phyloP scores from a whole-genome alignment of 768 basidiomycete species.

The Auriscalpium vulgare region DNA sequence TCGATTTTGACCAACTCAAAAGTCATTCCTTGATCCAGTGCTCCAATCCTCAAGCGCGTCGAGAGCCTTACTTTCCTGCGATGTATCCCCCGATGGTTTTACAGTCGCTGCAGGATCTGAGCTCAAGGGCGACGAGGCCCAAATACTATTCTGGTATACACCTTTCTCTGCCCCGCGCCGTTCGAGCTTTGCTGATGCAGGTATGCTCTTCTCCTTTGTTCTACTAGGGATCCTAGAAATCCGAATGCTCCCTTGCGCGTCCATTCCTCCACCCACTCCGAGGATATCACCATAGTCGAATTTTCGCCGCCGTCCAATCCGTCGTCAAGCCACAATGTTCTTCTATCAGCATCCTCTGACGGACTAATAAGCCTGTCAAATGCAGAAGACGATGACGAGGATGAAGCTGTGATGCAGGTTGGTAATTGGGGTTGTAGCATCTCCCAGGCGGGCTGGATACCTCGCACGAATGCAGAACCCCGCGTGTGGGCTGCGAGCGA shows the following conservation, averaged over 20 bases:
- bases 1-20: slow-evolving; percentile 32
- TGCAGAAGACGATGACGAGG: slow-evolving; percentile 73
- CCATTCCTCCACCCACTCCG: slow-evolving; percentile 87
- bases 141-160: slow-evolving; percentile 74
- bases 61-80: slow-evolving; percentile 51
- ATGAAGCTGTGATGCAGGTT: slow-evolving; percentile 73
- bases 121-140: slow-evolving; percentile 71
- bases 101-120: slow-evolving; percentile 81
- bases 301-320: slow-evolving; percentile 25
- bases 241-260: slow-evolving; percentile 58
- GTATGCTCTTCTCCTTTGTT: background rate
- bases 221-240: slow-evolving; percentile 75
- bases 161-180: background rate
- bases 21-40: slow-evolving; percentile 31
- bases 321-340: slow-evolving; percentile 17
- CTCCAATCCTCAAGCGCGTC: slow-evolving; percentile 31
- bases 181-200: background rate
- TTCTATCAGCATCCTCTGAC: slow-evolving; percentile 82
- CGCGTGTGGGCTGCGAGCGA: slow-evolving; percentile 82
- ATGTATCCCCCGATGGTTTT: slow-evolving; percentile 60
- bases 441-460: slow-evolving; percentile 67
- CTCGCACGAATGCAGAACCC: slow-evolving; percentile 23
- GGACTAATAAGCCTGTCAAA: slow-evolving; percentile 72
- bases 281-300: slow-evolving; percentile 78
- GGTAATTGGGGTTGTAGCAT: slow-evolving; percentile 84